Conservation (phyloP, 306 rosid species). For the Datisca glomerata region DNA sequence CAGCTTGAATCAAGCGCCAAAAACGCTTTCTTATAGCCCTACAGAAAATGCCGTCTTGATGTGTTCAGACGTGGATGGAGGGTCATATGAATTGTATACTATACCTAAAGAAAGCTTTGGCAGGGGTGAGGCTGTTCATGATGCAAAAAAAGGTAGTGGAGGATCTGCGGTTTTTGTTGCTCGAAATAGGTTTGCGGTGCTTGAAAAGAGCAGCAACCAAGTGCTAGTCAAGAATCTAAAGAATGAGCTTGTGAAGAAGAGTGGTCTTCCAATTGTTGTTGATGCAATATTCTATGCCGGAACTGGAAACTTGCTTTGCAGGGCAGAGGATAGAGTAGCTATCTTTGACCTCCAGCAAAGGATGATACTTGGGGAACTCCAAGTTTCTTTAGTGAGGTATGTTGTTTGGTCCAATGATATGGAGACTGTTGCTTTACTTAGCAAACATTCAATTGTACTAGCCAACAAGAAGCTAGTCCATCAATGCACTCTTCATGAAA, state of each 20-base stretch:
- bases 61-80: constrained; percentile 75
- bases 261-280: constrained; percentile 44
- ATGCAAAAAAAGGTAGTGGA: constrained; percentile 73
- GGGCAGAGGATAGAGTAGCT: constrained; percentile 68
- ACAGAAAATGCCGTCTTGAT: constrained; percentile 64
- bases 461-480: constrained; percentile 76
- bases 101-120: constrained; percentile 66
- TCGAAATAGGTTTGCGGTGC: constrained; percentile 80
- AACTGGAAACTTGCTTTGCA: constrained; percentile 62
- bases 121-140: constrained; percentile 60
- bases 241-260: constrained; percentile 69
- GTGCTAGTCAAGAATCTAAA: constrained; percentile 51
- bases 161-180: constrained; percentile 81
- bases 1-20: constrained; percentile 64
- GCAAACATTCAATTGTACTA: constrained; percentile 73
- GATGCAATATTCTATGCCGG: constrained; percentile 85
- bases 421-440: constrained; percentile 71
- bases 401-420: constrained; percentile 72
- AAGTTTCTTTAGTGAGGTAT: constrained; percentile 68
- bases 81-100: constrained; percentile 68
- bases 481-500: constrained; percentile 86
- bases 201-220: constrained; percentile 69
- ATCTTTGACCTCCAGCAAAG: constrained; percentile 79
- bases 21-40: constrained; percentile 68
- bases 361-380: constrained; percentile 64